Base-by-base conservation (phyloP, 148 eudicot species). In the Talinum fruticosum region DNA sequence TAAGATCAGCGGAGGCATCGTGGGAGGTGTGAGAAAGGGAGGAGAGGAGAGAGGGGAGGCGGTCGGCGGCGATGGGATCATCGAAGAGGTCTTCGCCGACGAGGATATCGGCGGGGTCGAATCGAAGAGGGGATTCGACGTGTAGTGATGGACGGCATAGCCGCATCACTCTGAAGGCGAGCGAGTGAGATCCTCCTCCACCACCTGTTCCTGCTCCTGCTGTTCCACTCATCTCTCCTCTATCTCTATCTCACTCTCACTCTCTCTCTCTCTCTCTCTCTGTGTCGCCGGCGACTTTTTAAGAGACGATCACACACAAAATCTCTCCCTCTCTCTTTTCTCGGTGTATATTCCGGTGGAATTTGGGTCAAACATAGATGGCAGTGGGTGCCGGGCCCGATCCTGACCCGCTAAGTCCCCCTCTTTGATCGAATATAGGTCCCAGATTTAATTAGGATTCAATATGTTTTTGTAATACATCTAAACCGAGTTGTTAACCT, bases 151-250 rank as follows among this genome's bases (percentile, higher is more conserved):
- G 99, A 8, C 92, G 81, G 84, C 99, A 96, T 2, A 96, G 82
- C 8, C 99, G 66, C 99, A 96, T 96, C 76, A 96, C 99, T 36
- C 99, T 49, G 90, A 96, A 96, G 1, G 99, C 99, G 32, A 96
- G 74, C 2, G 99, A 90, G 88, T 91, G 99, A 19, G 84, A 72
- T 61, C 75, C 85, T 75, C 82, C 86, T 21, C 67, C 76, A 28
- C 45, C 37, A 14, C 69, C 75, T 12, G 47, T 19, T 5, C 69
- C 69, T 12, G 44, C 61, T 4, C 37, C 16, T 23, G 24, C 30
- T 45, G 73, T 28, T 15, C 80, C 85, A 67, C 82, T 83, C 87
- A 82, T 84, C 65, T 59, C 79, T 80, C 82, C 66, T 37, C 74
- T 41, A n/a, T n/a, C n/a, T n/a, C n/a, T n/a, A n/a, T n/a, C n/a